Base-by-base conservation (phyloP, 768 basidiomycete species). In the Panaeolus cyanescens region DNA sequence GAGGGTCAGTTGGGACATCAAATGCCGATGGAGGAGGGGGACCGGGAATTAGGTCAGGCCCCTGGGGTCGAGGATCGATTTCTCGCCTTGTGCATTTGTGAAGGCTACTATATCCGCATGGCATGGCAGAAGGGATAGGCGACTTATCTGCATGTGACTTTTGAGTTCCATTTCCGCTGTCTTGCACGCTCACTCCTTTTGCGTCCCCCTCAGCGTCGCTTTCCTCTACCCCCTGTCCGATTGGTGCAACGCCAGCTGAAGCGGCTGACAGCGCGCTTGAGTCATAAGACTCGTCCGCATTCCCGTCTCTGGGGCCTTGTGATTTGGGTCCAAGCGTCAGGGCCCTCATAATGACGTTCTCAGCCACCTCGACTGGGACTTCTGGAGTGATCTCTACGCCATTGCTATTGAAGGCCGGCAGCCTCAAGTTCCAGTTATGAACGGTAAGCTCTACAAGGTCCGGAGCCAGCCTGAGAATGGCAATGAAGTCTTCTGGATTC, bases 381-480 rank as follows among this genome's bases (percentile, higher is more conserved):
- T 50, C 45, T 10, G 45, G 45, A 28, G 45, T 50, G 15, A 50
- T 50, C 15, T 50, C 45, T 12, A 28, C 45, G 4, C 45, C 45
- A 50, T 50, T 50, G 45, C 19, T 50, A 15, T 50, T 50, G n/a
- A 50, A 50, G 12, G 37, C 40, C 22, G 57, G 59, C n/a, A 66
- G 25, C 45, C 66, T 59, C 56, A 62, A 45, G 30, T 65, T 61
- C 67, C 69, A 73, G 55, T 73, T 71, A 34, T 70, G 68, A 5
- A 71, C 64, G 33, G 66, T 63, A 17, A 73, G 58, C 56, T 70
- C 70, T 40, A 39, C 39, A 40, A 73, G 55, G 20, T 59, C 58
- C 10, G 71, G 71, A 17, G 62, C 58, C 33, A 72, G 56, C 60
- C 59, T 59, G 54, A 73, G 42, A 54, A 70, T 72, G 5, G 53